phyloP scores from a whole-genome alignment of 1,139 yeast species.

The Zhuliangozyma parablackwelliae region DNA sequence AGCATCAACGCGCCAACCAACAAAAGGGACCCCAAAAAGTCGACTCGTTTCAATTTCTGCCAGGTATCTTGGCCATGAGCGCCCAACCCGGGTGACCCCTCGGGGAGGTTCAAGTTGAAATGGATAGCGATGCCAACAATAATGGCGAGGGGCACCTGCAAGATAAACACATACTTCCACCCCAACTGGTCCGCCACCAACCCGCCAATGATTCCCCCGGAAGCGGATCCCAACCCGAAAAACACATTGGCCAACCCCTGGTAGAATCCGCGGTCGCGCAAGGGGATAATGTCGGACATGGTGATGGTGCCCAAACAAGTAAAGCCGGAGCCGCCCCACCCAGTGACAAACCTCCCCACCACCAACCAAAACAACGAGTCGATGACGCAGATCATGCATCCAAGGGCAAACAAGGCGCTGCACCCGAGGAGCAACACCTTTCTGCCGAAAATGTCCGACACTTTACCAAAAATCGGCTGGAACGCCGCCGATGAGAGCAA shows the following conservation, averaged over 20 bases:
- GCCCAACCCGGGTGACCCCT: constrained; percentile 48
- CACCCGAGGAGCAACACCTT: constrained; percentile 39
- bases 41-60: constrained; percentile 54
- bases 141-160: constrained; percentile 61
- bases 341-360: constrained; percentile 52
- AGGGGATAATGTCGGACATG: constrained; percentile 49
- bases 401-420: constrained; percentile 32
- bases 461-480: constrained; percentile 76
- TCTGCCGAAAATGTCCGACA: constrained; percentile 84
- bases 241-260: constrained; percentile 51
- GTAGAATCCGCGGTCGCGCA: constrained; percentile 49
- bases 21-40: constrained; percentile 64
- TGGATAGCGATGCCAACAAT: constrained; percentile 40
- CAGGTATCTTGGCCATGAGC: constrained; percentile 31
- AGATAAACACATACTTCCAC: constrained; percentile 63
- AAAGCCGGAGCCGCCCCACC: constrained; percentile 57
- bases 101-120: constrained; percentile 39
- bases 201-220: constrained; percentile 64
- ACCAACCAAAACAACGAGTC: constrained; percentile 46
- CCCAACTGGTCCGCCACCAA: constrained; percentile 65
- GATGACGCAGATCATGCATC: constrained; percentile 40
- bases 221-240: constrained; percentile 49
- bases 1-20: constrained; percentile 53
- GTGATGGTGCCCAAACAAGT: constrained; percentile 49
- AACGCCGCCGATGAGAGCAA: constrained; percentile 42